phyloP scores from a whole-genome alignment of 2,329 filamentous ascomycete species.

The Mariannaea elegans region DNA sequence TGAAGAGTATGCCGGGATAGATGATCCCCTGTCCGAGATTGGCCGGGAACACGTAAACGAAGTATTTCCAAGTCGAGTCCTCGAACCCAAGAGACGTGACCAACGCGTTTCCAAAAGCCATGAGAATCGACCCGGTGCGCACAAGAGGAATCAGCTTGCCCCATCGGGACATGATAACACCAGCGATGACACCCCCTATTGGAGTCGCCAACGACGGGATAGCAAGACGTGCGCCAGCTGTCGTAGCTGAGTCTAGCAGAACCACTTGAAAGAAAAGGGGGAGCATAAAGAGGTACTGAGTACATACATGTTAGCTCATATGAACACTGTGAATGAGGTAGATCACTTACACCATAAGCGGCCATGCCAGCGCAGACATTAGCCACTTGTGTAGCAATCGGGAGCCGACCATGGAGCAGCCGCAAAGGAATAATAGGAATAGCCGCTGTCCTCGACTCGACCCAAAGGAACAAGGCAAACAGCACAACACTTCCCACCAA shows the following conservation, averaged over 20 bases:
- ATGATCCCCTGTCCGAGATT: slow-evolving; percentile 69
- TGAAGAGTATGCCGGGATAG: slow-evolving; percentile 68
- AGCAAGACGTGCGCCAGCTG: slow-evolving; percentile 70
- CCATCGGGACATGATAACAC: slow-evolving; percentile 66
- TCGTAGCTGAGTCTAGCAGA: slow-evolving; percentile 68
- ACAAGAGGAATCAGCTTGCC: slow-evolving; percentile 62
- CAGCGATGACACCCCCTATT: slow-evolving; percentile 63
- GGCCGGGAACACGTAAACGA: slow-evolving; percentile 64
- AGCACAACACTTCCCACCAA: slow-evolving; percentile 55
- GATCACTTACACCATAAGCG: slow-evolving; percentile 65
- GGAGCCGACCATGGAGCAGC: slow-evolving; percentile 65
- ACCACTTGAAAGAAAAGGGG: slow-evolving; percentile 77
- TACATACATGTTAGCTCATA: slow-evolving; percentile 18
- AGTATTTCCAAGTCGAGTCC: slow-evolving; percentile 63
- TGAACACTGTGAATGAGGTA: background rate
- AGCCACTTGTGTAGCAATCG: slow-evolving; percentile 63
- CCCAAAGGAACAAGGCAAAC: slow-evolving; percentile 54
- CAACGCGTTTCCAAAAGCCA: slow-evolving; percentile 63
- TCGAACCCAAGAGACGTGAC: slow-evolving; percentile 59
- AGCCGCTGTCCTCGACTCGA: slow-evolving; percentile 59
- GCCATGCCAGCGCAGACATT: slow-evolving; percentile 70
- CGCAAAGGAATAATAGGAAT: slow-evolving; percentile 63
- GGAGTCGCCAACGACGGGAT: slow-evolving; percentile 70
- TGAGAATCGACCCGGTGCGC: slow-evolving; percentile 58
- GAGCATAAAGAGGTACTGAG: slow-evolving; percentile 71